Percentiles rank a stretch among this genome's conserved stretches.
Evolutionary conservation across 345 rosid genomes (phyloP).

Genomic region (Physaria fendleri): DNA sequence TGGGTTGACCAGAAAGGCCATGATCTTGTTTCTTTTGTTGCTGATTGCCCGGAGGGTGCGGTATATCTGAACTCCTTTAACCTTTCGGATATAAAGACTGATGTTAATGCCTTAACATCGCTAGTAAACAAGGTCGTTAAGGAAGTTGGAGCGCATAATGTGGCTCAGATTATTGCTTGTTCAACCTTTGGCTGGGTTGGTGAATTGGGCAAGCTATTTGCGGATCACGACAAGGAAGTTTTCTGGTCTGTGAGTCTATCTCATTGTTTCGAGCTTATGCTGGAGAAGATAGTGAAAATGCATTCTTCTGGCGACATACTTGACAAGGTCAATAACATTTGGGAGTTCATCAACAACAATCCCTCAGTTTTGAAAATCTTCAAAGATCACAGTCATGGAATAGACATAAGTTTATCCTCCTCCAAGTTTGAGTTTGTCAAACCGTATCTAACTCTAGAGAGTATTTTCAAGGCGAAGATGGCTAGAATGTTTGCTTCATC

Average conservation of each 20-base stretch:
- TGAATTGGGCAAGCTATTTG: slow-evolving; percentile 35
- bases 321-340: slow-evolving; percentile 29
- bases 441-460: slow-evolving; percentile 43
- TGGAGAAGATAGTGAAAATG: slow-evolving; percentile 32
- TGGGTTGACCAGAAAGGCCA: slow-evolving; percentile 48
- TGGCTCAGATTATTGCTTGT: slow-evolving; percentile 45
- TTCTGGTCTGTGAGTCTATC: slow-evolving; percentile 60
- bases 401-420: slow-evolving; percentile 29
- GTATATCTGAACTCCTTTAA: slow-evolving; percentile 44
- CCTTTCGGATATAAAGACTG: slow-evolving; percentile 25
- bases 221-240: slow-evolving; percentile 20
- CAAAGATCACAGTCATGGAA: slow-evolving; percentile 23
- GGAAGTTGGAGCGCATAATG: slow-evolving; percentile 46
- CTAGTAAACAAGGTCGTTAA: slow-evolving; percentile 37
- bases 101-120: slow-evolving; percentile 26
- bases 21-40: slow-evolving; percentile 44
- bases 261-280: slow-evolving; percentile 54
- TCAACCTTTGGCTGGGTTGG: slow-evolving; percentile 52
- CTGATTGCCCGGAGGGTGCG: slow-evolving; percentile 46
- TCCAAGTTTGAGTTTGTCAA: slow-evolving; percentile 33
- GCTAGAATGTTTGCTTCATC: slow-evolving; percentile 38
- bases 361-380: slow-evolving; percentile 25
- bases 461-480: slow-evolving; percentile 37
- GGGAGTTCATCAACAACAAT: slow-evolving; percentile 30
- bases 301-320: slow-evolving; percentile 14